Base-by-base conservation (phyloP, 371 early-diverging fungal species). In the Dichotomocladium elegans region DNA sequence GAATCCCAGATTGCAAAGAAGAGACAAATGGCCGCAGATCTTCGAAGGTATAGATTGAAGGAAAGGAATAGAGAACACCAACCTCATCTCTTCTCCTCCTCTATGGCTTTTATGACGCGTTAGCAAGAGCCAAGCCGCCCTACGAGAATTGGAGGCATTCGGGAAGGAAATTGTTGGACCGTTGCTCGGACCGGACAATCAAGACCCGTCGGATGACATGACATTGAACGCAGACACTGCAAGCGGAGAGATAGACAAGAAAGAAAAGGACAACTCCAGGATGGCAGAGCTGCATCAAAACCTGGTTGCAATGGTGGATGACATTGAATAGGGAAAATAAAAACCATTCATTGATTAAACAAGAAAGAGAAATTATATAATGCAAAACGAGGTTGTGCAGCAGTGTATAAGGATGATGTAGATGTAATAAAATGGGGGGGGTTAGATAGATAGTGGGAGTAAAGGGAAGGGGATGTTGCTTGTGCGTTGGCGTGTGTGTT, bases 1-100 rank as follows among this genome's bases (percentile, higher is more conserved):
- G 82, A 82, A 41, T 74, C 82, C 29, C 91, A 91, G 61, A 64
- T 89, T 12, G 68, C 74, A 34, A 72, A 72, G 46, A 81, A 85
- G 43, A 57, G 63, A 11, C 64, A 73, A 26, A 74, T 74, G 33
- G 74, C 83, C 0, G 69, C 54, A n/a, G 77, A 79, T 9, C 24
- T 87, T 29, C 56, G 60, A 60, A 70, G 54, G 87, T 83, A 72
- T 46, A 33, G 11, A 9, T 44, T 10, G 12, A 4, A 40, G 24
- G 24, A 17, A 37, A n/a, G n/a, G n/a, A n/a, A n/a, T n/a, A n/a
- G n/a, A n/a, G n/a, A n/a, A n/a, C n/a, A n/a, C n/a, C n/a, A n/a
- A n/a, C n/a, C n/a, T n/a, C 10, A 19, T 5, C 19, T 4, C 15
- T 29, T 12, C 7, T 1, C 2, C 30, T 44, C 47, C 12, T 41